Conservation (phyloP, 768 basidiomycete species). For the Rhodotorula graminis region DNA sequence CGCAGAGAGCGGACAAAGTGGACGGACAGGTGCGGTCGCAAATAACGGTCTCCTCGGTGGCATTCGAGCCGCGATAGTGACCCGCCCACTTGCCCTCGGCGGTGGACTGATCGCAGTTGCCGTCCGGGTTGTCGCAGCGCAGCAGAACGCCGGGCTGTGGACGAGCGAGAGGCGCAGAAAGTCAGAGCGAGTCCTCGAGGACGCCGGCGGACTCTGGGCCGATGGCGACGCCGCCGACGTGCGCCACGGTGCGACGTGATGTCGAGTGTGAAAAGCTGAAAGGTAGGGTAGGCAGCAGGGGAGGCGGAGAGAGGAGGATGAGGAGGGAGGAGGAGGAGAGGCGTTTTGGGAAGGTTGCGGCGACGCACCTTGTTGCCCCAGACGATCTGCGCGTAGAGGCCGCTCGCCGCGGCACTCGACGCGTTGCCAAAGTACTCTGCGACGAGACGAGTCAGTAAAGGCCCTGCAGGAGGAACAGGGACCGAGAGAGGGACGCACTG, state of each 20-base stretch:
- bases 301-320: too few species aligned
- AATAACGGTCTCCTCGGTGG: slow-evolving; percentile 25
- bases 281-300: too few species aligned
- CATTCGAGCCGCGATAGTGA: slow-evolving; percentile 25
- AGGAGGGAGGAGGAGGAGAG: background rate
- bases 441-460: background rate
- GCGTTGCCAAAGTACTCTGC: slow-evolving; percentile 27
- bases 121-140: slow-evolving; percentile 2
- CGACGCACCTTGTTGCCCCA: slow-evolving; percentile 22
- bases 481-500: background rate
- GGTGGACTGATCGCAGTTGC: slow-evolving; percentile 3
- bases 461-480: too few species aligned
- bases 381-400: slow-evolving; percentile 23
- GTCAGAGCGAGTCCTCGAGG: background rate
- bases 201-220: too few species aligned
- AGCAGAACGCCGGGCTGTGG: background rate
- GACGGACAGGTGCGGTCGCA: slow-evolving; percentile 25
- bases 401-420: slow-evolving; percentile 4
- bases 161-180: background rate
- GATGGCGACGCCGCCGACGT: too few species aligned
- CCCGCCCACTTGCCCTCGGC: slow-evolving; percentile 27
- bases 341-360: background rate
- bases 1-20: background rate
- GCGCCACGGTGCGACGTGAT: too few species aligned
- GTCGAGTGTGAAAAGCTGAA: too few species aligned